phyloP scores from a whole-genome alignment of 192 early-diverging fungal species.

The Coemansia sp. region DNA sequence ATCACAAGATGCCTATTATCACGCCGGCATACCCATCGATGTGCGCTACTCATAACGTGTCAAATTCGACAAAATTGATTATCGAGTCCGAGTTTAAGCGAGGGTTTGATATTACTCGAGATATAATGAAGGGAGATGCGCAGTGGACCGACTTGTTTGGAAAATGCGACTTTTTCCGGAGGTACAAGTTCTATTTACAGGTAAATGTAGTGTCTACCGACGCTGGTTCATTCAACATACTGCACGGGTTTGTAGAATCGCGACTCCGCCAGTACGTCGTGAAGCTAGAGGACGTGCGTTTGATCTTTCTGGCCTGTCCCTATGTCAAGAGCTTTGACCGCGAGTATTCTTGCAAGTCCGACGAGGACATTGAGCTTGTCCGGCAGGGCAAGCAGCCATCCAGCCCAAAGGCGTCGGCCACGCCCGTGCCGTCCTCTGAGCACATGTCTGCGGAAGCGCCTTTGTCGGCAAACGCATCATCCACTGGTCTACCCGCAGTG shows the following conservation, averaged over 20 bases:
- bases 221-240: conserved; percentile 68
- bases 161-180: conserved; percentile 82
- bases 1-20: conserved; percentile 95
- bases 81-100: conserved; percentile 82
- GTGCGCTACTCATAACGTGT: conserved; percentile 98
- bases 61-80: conserved; percentile 73
- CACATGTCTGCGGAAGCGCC: too few relatives aligned
- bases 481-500: too few relatives aligned
- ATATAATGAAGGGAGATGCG: conserved; percentile 68
- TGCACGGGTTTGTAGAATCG: conserved; percentile 91
- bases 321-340: conserved; percentile 85
- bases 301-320: conserved; percentile 76
- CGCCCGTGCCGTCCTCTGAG: background rate
- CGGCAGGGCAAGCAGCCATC: conserved; percentile 59
- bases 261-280: conserved; percentile 79
- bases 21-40: conserved; percentile 98
- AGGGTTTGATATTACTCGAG: conserved; percentile 69
- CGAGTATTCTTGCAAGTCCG: conserved; percentile 56
- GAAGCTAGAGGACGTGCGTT: conserved; percentile 74
- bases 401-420: background rate
- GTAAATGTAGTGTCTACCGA: conserved; percentile 75
- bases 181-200: conserved; percentile 87
- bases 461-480: too few relatives aligned
- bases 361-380: conserved; percentile 63
- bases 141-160: conserved; percentile 82